Conservation (phyloP, 2,329 filamentous ascomycete species). For the Tolypocladium sp. region DNA sequence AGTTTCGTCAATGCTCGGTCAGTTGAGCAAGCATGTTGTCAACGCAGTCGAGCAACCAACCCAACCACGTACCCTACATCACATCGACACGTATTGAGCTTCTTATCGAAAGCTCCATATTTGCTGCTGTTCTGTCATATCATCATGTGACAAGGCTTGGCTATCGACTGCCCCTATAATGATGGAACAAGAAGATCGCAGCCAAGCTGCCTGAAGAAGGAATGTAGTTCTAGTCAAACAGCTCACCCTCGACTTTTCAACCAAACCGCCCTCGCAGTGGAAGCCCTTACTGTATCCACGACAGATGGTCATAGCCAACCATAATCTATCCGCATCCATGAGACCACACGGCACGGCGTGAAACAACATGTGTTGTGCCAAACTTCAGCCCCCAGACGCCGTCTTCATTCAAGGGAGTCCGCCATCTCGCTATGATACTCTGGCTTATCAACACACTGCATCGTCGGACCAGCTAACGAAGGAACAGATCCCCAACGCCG, state of each 20-base stretch:
- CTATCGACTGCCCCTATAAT: neutral
- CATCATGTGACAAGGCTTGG: neutral
- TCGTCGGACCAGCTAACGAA: slow-evolving; percentile 24
- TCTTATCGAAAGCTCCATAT: neutral
- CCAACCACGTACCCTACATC: too few species aligned
- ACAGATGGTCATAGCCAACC: neutral
- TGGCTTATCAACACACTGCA: neutral
- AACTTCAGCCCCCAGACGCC: slow-evolving; percentile 2
- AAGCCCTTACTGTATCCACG: neutral
- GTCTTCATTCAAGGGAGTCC: neutral
- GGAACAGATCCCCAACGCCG: slow-evolving; percentile 54
- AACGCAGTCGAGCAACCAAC: too few species aligned
- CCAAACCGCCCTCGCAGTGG: neutral
- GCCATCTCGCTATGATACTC: neutral
- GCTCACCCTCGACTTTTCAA: neutral
- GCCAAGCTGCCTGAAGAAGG: neutral
- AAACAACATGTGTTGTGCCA: neutral
- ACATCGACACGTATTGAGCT: neutral
- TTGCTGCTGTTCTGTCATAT: neutral
- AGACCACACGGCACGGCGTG: neutral
- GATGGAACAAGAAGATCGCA: neutral
- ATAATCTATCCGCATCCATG: neutral
- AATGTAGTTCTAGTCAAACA: slow-evolving; percentile 1
- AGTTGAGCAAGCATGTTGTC: too few species aligned
- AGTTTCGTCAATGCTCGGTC: neutral